Evolutionary conservation across 2,329 filamentous ascomycete genomes (phyloP).

Genomic region (Ascochyta koolunga): DNA sequence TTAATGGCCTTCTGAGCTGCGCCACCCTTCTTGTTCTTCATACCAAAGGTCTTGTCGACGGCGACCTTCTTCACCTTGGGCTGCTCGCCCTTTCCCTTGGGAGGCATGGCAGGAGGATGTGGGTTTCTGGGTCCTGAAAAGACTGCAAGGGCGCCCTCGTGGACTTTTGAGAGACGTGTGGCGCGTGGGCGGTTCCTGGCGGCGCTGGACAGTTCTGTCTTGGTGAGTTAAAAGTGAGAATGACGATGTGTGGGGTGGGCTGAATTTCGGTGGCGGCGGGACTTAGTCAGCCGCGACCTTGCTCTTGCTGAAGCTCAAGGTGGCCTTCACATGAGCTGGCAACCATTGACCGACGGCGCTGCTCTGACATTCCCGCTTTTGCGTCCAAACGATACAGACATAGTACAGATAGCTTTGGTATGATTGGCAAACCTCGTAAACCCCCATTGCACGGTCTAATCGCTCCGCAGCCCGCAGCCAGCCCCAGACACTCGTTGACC

Average conservation of each 20-base stretch:
- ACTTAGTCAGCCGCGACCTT: constrained; percentile 5
- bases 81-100: constrained; percentile 62
- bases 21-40: constrained; percentile 99
- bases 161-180: constrained; percentile 6
- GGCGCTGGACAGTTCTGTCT: constrained; percentile 20
- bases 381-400: neutral
- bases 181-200: constrained; percentile 21
- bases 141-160: constrained; percentile 17
- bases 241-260: constrained; percentile 43
- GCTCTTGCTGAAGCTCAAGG: constrained; percentile 26
- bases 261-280: constrained; percentile 27
- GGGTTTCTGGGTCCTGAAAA: neutral
- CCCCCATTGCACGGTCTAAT: constrained; percentile 19
- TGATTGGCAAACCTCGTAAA: neutral
- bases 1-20: constrained; percentile 90
- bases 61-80: constrained; percentile 66
- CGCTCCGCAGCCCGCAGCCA: constrained; percentile 25
- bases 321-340: constrained; percentile 26
- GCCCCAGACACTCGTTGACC: constrained; percentile 22
- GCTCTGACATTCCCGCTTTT: constrained; percentile 12
- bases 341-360: constrained; percentile 7
- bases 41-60: constrained; percentile 97
- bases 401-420: neutral
- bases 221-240: constrained; percentile 42
- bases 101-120: constrained; percentile 66